Evolutionary conservation across 2,329 filamentous ascomycete genomes (phyloP).

Genomic region (Graphilbum sp.): DNA sequence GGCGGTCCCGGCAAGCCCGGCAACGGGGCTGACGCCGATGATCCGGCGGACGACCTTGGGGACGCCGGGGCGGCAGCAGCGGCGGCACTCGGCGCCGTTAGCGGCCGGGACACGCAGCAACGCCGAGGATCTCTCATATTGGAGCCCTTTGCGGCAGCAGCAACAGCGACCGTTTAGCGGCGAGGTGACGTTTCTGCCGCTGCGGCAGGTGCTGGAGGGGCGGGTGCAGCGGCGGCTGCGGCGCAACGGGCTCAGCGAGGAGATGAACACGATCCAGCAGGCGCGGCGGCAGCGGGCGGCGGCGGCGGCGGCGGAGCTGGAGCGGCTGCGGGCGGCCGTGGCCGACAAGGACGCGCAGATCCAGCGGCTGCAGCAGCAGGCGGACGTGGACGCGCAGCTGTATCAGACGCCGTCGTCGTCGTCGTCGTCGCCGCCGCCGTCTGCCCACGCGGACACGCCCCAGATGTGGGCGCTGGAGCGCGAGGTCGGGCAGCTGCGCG

Average conservation of each 20-base stretch:
- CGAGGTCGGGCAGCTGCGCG: slow-evolving; percentile 17
- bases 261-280: slow-evolving; percentile 35
- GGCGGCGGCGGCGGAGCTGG: slow-evolving; percentile 28
- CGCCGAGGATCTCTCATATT: too few relatives aligned
- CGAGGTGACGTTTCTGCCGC: slow-evolving; percentile 27
- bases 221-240: slow-evolving; percentile 40
- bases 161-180: slow-evolving; percentile 3
- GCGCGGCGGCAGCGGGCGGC: slow-evolving; percentile 26
- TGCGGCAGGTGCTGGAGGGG: slow-evolving; percentile 39
- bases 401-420: neutral
- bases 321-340: slow-evolving; percentile 30
- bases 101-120: too few relatives aligned
- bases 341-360: slow-evolving; percentile 35
- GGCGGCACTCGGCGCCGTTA: slow-evolving; percentile 32
- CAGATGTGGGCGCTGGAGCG: slow-evolving; percentile 21
- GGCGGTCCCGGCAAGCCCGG: too few relatives aligned
- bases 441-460: slow-evolving; percentile 28
- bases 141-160: neutral
- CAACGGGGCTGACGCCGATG: slow-evolving; percentile 43
- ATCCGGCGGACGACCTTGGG: slow-evolving; percentile 32
- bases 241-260: slow-evolving; percentile 39
- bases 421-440: neutral
- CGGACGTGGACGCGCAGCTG: neutral
- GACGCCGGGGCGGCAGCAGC: slow-evolving; percentile 4
- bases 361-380: slow-evolving; percentile 9